Evolutionary conservation across 2,329 filamentous ascomycete species (phyloP).

Genomic region (Hyphodiscus sp.): DNA sequence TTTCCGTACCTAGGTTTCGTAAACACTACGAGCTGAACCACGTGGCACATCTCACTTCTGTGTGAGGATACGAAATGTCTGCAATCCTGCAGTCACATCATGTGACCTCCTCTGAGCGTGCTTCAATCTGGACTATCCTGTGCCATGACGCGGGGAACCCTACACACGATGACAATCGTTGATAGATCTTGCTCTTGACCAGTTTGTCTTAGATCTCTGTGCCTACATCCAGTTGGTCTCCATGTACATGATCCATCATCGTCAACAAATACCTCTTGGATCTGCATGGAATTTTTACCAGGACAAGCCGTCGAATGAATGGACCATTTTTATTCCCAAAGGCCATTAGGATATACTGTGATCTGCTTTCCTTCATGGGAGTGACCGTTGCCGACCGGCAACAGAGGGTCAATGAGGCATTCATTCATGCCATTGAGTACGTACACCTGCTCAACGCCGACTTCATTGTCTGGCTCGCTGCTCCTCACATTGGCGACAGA

Average conservation of each 20-base stretch:
- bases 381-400: constrained; percentile 17
- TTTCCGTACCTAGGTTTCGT: neutral
- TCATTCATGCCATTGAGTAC: constrained; percentile 27
- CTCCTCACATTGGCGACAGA: constrained; percentile 17
- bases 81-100: constrained; percentile 5
- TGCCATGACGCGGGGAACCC: neutral
- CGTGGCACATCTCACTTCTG: neutral
- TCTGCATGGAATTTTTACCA: constrained; percentile 3
- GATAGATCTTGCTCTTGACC: neutral
- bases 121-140: neutral
- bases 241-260: neutral
- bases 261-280: neutral
- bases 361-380: neutral
- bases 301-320: constrained; percentile 1
- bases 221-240: constrained; percentile 6
- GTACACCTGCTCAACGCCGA: constrained; percentile 26
- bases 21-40: constrained; percentile 2
- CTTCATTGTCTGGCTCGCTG: constrained; percentile 21
- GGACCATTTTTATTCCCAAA: neutral
- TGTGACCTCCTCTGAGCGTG: neutral
- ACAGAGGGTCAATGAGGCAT: constrained; percentile 19
- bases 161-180: neutral
- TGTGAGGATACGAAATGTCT: constrained; percentile 2
- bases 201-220: constrained; percentile 6
- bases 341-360: neutral